Evolutionary conservation across 371 early-diverging fungal species (phyloP), one percentile per base, ranked within the genome.

Genomic region (Conidiobolus incongruus): DNA sequence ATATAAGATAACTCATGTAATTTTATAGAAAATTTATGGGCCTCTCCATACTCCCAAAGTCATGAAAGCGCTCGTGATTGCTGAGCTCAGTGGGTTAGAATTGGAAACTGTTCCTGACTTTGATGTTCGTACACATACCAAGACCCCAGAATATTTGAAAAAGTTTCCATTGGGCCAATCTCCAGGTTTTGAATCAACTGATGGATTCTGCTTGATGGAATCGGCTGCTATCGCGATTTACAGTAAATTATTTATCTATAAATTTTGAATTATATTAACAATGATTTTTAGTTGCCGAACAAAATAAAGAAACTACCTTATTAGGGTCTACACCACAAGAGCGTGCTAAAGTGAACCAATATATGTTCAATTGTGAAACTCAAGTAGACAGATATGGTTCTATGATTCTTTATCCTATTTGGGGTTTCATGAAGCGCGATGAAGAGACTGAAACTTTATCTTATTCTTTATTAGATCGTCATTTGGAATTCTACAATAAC

Each of bases 141-240:
- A 69, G 65, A 65, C 68, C 47, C 60, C 72, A 44, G 89, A 76
- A 53, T 88, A 68, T 68, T 53, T 78, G 45, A 64, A 67, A 56
- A 84, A 85, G 70, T 88, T 78, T 71, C 61, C 62, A 20, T 28
- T 46, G 17, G 47, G 40, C 24, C 42, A 50, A 38, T 34, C 81
- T 48, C 92, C 92, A 31, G 75, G 65, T 39, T 80, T 84, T 50
- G 85, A 80, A 19, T 2, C 22, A 59, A 62, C 68, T 45, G 58
- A 71, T 46, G 77, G 81, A 30, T 77, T 73, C 37, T 68, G 68
- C 61, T 56, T 60, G 48, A 46, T 45, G 17, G 89, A 92, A 66
- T 73, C 75, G 50, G 70, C 63, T 52, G 90, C 90, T 51, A 91
- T 91, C 45, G 82, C 82, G 35, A 72, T 74, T 77, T 85, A 88